A percentile compares a stretch with the other conserved stretches of the same genome.
These are phyloP conservation scores for Lasiodiplodia citricola DNA, from an alignment of 2,329 filamentous ascomycete species.

Conservation along the genomic window DNA sequence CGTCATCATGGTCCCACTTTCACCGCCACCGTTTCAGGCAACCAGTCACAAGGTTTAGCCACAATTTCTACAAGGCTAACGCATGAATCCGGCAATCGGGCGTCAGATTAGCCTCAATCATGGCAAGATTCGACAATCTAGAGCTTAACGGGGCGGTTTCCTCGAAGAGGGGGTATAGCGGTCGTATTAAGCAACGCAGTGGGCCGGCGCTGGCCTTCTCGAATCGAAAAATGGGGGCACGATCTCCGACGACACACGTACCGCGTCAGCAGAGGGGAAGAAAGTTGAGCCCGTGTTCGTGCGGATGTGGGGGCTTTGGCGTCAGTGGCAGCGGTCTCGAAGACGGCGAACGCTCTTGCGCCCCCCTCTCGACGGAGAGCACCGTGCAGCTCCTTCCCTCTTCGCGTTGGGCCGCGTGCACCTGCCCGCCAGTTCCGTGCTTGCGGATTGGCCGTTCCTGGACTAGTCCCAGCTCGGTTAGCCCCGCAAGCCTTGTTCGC, in stretches of 20 bases:
- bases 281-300: neutral
- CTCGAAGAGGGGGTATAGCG: neutral
- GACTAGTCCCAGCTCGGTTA: neutral
- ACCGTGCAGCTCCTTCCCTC: neutral
- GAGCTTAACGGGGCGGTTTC: neutral
- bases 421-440: neutral
- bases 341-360: neutral
- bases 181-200: neutral
- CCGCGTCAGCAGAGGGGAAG: neutral
- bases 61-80: neutral
- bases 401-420: neutral
- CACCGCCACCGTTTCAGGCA: neutral
- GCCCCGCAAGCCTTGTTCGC: slow-evolving; percentile 11
- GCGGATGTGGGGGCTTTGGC: neutral
- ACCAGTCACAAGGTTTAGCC: neutral
- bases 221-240: neutral
- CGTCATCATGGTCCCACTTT: neutral
- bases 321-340: neutral
- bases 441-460: neutral
- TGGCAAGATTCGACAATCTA: neutral
- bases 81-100: neutral
- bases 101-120: neutral
- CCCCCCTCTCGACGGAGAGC: neutral
- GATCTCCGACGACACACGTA: slow-evolving; percentile 14
- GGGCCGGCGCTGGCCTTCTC: neutral